Base-by-base conservation (phyloP, 495 filamentous ascomycete species). In the Lasiosphaeris hirsuta region DNA sequence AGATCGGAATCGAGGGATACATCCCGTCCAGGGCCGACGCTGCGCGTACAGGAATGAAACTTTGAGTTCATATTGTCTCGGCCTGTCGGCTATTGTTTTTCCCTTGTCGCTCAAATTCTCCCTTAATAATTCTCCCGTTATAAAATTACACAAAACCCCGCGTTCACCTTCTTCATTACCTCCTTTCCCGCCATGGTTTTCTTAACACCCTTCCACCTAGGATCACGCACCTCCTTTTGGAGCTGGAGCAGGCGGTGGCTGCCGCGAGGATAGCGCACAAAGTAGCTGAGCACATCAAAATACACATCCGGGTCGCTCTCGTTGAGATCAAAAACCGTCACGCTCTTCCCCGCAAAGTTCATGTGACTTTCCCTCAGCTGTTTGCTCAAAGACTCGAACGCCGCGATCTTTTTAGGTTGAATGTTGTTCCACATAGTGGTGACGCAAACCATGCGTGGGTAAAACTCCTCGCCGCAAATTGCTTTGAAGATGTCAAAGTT, bases 401-500 rank as follows among this genome's bases (percentile, higher is more conserved):
- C 10, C 10, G 17, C 2, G 4, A 49, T 11, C 30, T 33, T 49
- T 15, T 13, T 30, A 4, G 10, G 17, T 11, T 49, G 34, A 6
- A 49, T 13, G 7, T 11, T 35, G 4, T 35, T 15, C 46, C 46
- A 49, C 18, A 49, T 30, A 5, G 46, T 49, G 7, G 46, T 49
- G 46, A 49, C 46, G 17, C 7, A 49, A 7, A 35, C 23, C 10
- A 49, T 30, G 18, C 46, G 46, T n/a, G 18, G 17, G 46, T 34
- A 49, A 11, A 49, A 49, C 10, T 1, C 8, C 23, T 30, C 18
- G 30, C 46, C 46, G 46, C 46, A 49, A 13, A 49, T 49, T 13
- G 46, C 46, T 17, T 35, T 49, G 46, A 49, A 49, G 46, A 49
- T 13, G 18, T 49, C 46, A 6, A 49, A 15, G 23, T 35, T 49